A percentile compares a stretch with the other conserved stretches of the same genome.
These are phyloP conservation scores for Aspergillus viridinutans DNA, from an alignment of 2,329 filamentous ascomycete species.

Conservation along the genomic window DNA sequence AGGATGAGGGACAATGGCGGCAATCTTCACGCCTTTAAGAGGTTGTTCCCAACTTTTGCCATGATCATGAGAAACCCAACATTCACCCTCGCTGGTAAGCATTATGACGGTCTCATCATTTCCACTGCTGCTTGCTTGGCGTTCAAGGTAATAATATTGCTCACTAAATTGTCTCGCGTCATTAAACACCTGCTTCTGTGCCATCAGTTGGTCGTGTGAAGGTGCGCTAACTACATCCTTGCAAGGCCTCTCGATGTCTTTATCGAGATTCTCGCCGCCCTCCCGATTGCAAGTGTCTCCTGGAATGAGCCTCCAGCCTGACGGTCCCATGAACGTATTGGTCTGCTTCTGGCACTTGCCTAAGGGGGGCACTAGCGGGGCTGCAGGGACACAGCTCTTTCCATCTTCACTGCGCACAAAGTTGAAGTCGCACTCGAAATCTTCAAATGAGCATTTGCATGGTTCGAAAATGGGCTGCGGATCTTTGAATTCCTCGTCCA, in stretches of 20 bases:
- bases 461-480: slow-evolving; percentile 64
- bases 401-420: slow-evolving; percentile 66
- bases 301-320: slow-evolving; percentile 88
- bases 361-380: slow-evolving; percentile 61
- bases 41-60: slow-evolving; percentile 79
- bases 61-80: slow-evolving; percentile 77
- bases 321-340: slow-evolving; percentile 76
- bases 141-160: slow-evolving; percentile 72
- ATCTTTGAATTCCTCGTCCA: slow-evolving; percentile 80
- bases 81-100: slow-evolving; percentile 54
- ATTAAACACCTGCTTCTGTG: slow-evolving; percentile 60
- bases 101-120: slow-evolving; percentile 70
- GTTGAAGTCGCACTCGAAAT: slow-evolving; percentile 97
- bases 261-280: slow-evolving; percentile 63
- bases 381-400: slow-evolving; percentile 64
- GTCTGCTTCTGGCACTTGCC: slow-evolving; percentile 68
- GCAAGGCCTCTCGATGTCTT: slow-evolving; percentile 71
- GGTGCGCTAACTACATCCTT: slow-evolving; percentile 54
- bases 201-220: slow-evolving; percentile 62
- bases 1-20: slow-evolving; percentile 68
- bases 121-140: slow-evolving; percentile 59
- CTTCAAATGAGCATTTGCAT: slow-evolving; percentile 76
- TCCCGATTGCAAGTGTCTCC: slow-evolving; percentile 67
- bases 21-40: slow-evolving; percentile 65
- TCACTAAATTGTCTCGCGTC: slow-evolving; percentile 47